Evolutionary conservation across 1,139 yeast genomes (phyloP), one percentile per base, ranked within the genome.

Genomic region (Candida neerlandica): DNA sequence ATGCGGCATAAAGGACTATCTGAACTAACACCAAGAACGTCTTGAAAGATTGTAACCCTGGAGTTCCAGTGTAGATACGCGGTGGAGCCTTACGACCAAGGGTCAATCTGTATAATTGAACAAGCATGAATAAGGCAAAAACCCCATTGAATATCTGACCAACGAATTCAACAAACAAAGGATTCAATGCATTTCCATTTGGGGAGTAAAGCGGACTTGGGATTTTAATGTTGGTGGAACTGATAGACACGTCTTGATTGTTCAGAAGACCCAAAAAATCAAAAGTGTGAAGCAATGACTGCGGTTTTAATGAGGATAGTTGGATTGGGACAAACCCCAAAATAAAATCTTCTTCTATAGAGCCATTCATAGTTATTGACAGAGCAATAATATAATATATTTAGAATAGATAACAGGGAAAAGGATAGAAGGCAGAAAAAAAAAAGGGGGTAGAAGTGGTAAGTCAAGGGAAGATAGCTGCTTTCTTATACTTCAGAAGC

Each of bases 151-250:
- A 42, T 1, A 49, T 19, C 14, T 58, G 44, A 5, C 58, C 55
- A 4, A 63, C 51, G 26, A 61, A 58, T n/a, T 67, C 60, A 27
- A 70, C 54, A 51, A 71, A 71, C 46, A 69, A 62, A 1, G 76
- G 75, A 53, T 70, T 67, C 18, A 70, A 51, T 16, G 69, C 59
- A 55, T 69, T 71, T 2, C 47, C 48, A 18, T 42, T 41, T 1
- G 49, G 51, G 11, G 55, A 52, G 41, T 49, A 52, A 29, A 58
- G 49, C 16, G 59, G 57, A 12, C 18, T 42, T 11, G 58, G 58
- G 9, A 55, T 47, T 3, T 37, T 29, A 15, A 34, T 16, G 3
- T 29, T 26, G 2, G 19, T 5, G 26, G 48, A 40, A 14, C 34
- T 26, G n/a, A 41, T 33, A 19, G 23, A 11, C 19, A 33, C 14